These are phyloP conservation scores for Immersiporthe knoxdaviesiana DNA, from an alignment of 2,329 filamentous ascomycete species.

Conservation along the genomic window DNA sequence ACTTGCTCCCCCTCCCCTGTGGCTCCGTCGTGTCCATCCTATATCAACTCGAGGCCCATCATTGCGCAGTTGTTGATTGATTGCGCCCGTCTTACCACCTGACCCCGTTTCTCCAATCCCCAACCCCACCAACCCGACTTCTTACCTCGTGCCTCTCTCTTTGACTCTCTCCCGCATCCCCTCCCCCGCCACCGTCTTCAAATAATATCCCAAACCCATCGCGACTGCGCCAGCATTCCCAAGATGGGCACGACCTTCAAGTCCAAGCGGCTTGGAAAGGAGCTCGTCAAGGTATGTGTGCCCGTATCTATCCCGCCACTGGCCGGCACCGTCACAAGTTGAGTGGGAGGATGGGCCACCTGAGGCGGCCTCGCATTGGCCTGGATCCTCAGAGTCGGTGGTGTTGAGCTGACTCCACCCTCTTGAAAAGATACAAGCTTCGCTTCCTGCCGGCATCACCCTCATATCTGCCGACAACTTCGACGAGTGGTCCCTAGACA, in stretches of 20 bases:
- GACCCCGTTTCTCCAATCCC: slow-evolving; percentile 2
- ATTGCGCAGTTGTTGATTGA: background rate
- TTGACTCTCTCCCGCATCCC: no score
- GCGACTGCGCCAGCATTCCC: background rate
- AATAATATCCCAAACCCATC: background rate
- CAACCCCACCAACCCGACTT: background rate
- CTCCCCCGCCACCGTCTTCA: background rate
- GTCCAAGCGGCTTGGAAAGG: slow-evolving; percentile 62
- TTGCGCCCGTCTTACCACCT: background rate
- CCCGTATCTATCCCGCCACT: no score
- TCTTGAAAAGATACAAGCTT: slow-evolving; percentile 53
- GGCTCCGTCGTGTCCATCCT: background rate
- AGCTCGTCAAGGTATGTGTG: slow-evolving; percentile 57
- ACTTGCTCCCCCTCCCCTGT: background rate
- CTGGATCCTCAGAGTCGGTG: background rate
- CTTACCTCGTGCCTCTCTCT: background rate
- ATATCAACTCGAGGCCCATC: background rate
- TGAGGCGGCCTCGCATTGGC: background rate
- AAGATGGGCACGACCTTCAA: slow-evolving; percentile 52
- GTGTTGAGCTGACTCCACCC: slow-evolving; percentile 14
- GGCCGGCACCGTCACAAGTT: background rate
- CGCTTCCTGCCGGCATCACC: slow-evolving; percentile 70
- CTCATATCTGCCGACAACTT: slow-evolving; percentile 82
- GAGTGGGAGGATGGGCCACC: background rate
- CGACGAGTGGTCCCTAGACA: slow-evolving; percentile 90